Percentiles rank a stretch among this genome's conserved stretches.
Evolutionary conservation across 169 alveolate species (phyloP).

Genomic region (Plasmodium blacklocki): DNA sequence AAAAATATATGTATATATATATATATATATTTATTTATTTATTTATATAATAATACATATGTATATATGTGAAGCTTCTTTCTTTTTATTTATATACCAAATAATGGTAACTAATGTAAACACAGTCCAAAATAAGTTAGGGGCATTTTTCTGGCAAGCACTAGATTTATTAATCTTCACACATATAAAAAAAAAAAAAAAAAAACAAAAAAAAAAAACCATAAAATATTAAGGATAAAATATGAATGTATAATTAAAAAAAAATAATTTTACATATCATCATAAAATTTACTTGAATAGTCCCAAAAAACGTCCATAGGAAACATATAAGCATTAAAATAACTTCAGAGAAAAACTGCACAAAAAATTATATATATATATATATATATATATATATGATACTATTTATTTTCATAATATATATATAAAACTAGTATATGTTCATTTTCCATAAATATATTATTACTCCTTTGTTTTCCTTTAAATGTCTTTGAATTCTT

Average conservation of each 20-base stretch:
- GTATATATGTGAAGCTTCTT: background rate
- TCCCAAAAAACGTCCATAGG: conserved; percentile 73
- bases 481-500: conserved; percentile 54
- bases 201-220: background rate
- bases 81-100: conserved; percentile 31
- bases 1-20: background rate
- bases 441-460: too few relatives aligned
- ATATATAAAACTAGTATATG: too few relatives aligned
- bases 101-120: conserved; percentile 59
- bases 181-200: conserved; percentile 24
- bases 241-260: too few relatives aligned
- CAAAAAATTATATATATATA: background rate
- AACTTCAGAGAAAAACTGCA: conserved; percentile 56
- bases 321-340: conserved; percentile 54
- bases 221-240: background rate
- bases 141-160: conserved; percentile 64
- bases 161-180: conserved; percentile 53
- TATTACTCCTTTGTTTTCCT: conserved; percentile 72
- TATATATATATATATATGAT: background rate
- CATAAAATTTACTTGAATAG: conserved; percentile 31
- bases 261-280: too few relatives aligned
- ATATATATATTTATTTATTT: background rate
- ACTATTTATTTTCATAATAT: background rate
- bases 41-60: background rate
- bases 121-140: conserved; percentile 65